Percentiles rank a stretch among this genome's conserved stretches.
Conservation (phyloP, 768 basidiomycete species). For the Leccinum barrowsii region DNA sequence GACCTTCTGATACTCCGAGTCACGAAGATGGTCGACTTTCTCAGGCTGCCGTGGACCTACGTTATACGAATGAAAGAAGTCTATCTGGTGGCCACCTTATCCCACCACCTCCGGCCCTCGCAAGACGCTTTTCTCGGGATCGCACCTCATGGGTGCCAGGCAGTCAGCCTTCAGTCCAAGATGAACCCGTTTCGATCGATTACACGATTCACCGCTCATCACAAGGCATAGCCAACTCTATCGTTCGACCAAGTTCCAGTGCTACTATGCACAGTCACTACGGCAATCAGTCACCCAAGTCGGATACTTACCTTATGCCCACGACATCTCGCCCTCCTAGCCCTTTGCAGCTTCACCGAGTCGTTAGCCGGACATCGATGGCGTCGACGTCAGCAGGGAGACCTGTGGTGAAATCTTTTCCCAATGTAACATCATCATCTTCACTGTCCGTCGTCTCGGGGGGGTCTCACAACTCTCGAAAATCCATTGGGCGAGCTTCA, state of each 20-base stretch:
- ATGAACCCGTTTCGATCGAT: not conserved
- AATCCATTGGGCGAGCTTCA: constrained; percentile 23
- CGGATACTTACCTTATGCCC: not conserved
- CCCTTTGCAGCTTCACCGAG: not conserved
- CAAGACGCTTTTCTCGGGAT: not conserved
- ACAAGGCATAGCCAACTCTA: not conserved
- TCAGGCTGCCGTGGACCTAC: not conserved
- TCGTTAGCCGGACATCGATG: not conserved
- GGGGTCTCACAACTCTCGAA: constrained; percentile 9
- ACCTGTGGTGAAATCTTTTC: not conserved
- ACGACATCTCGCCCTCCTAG: not conserved
- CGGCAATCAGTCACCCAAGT: not conserved
- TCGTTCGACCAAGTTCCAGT: not conserved
- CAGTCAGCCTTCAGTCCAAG: not conserved
- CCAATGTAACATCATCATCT: not conserved
- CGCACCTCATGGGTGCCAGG: not conserved
- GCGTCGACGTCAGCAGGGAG: not conserved
- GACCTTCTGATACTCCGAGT: not conserved
- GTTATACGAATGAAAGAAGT: not conserved
- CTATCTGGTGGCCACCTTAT: not conserved
- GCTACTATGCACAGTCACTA: not conserved
- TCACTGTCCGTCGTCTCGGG: constrained; percentile 5
- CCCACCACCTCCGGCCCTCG: not conserved
- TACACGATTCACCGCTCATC: not conserved
- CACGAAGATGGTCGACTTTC: constrained; percentile 7